Evolutionary conservation across 306 rosid genomes (phyloP).

Genomic region (Fragaria ananassa): DNA sequence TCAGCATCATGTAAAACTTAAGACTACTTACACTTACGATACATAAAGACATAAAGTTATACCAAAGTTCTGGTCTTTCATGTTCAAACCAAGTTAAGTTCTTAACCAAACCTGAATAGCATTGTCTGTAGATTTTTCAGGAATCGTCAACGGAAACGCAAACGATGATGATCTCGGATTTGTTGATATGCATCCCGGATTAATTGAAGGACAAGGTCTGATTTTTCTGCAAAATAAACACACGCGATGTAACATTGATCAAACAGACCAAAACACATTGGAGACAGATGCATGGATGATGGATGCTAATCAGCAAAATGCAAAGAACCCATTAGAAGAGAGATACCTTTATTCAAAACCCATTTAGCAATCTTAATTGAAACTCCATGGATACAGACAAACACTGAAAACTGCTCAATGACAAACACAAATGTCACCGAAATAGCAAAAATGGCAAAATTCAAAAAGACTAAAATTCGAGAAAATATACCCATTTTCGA

Average conservation of each 20-base stretch:
- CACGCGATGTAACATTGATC: neutral
- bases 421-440: neutral
- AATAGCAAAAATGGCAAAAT: neutral
- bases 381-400: neutral
- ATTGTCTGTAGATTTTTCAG: slow-evolving; percentile 44
- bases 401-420: neutral
- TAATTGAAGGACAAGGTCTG: slow-evolving; percentile 80
- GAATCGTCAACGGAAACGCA: slow-evolving; percentile 72
- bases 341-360: neutral
- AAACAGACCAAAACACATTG: slow-evolving; percentile 19
- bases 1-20: slow-evolving; percentile 11
- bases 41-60: neutral
- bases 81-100: neutral
- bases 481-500: slow-evolving; percentile 65
- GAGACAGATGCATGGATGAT: neutral
- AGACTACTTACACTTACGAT: neutral
- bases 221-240: slow-evolving; percentile 52
- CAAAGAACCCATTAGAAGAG: neutral
- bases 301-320: neutral
- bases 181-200: slow-evolving; percentile 81
- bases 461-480: neutral
- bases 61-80: neutral
- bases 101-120: slow-evolving; percentile 60
- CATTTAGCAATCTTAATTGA: neutral
- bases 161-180: slow-evolving; percentile 83